Base-by-base conservation (phyloP, 768 basidiomycete species). In the Calvatia gigantea region DNA sequence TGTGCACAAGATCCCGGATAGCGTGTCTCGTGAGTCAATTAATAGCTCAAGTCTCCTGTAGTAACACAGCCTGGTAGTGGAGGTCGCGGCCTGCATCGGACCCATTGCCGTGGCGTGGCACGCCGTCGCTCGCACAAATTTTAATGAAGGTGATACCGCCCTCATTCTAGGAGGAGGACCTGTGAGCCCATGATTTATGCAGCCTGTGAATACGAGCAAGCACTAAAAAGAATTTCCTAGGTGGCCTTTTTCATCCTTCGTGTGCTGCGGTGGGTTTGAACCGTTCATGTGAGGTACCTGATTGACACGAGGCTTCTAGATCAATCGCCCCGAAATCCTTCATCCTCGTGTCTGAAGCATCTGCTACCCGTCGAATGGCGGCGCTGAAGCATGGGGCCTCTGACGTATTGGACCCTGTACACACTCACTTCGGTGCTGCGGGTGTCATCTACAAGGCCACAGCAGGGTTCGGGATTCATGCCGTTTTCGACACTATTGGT, bases 401-500 rank as follows among this genome's bases (percentile, higher is more conserved):
- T 15, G 61, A 66, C 19, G 69, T 69, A 4, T 58, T 75, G 58
- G 69, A 78, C 46, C 77, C 78, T 3, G 60, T 31, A 14, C 28
- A 53, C 2, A 55, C 60, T 21, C 38, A 41, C 17, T 64, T 73
- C 56, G 54, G 75, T 28, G 61, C 64, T 5, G 54, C 61, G 0
- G 66, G 62, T 1, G 64, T 70, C 7, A 48, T 65, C 14, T 42
- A 53, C 25, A 58, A 66, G 31, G 66, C 67, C 1, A 79, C 68
- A 15, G 58, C 49, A 21, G 68, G 67, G 3, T 43, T 60, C 2
- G 78, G 79, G 19, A 75, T 75, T 14, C 75, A 79, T 57, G 67
- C 76, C 32, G 75, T 69, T 5, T 79, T 78, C 60, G 80, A 81
- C 45, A 75, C 77, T 14, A 73, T 76, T 2, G 79, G 79, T 0